These are phyloP conservation scores for Penicillium aurantiogriseum DNA, from an alignment of 2,329 filamentous ascomycete species.

Conservation along the genomic window DNA sequence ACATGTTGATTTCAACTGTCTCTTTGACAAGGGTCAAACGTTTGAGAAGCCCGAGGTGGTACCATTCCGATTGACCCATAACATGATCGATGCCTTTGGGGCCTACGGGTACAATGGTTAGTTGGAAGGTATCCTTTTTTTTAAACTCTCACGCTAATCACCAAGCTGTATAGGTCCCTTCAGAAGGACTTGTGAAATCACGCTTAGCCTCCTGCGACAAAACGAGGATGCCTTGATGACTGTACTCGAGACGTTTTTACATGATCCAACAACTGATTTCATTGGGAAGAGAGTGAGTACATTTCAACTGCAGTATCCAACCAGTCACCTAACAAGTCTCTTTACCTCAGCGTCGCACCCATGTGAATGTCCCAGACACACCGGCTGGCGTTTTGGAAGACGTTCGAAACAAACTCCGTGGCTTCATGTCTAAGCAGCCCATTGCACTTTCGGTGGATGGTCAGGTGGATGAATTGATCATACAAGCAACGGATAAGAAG, in stretches of 20 bases:
- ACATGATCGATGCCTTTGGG: constrained; percentile 97
- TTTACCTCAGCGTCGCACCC: constrained; percentile 48
- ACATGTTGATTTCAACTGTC: constrained; percentile 98
- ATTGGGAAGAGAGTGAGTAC: constrained; percentile 64
- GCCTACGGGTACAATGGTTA: constrained; percentile 81
- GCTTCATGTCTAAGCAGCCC: constrained; percentile 78
- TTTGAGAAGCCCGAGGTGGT: constrained; percentile 94
- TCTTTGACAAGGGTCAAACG: constrained; percentile 96
- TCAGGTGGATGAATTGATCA: constrained; percentile 93
- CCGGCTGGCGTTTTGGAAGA: constrained; percentile 82
- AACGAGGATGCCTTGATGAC: constrained; percentile 97
- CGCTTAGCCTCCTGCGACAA: constrained; percentile 76
- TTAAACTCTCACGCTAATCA: constrained; percentile 1
- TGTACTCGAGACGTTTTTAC: constrained; percentile 92
- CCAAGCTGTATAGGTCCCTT: constrained; percentile 63
- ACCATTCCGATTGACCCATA: constrained; percentile 94
- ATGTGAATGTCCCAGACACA: constrained; percentile 59
- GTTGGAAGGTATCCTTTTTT: constrained; percentile 1
- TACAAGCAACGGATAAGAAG: constrained; percentile 74
- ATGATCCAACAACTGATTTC: constrained; percentile 93
- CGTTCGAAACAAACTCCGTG: constrained; percentile 81
- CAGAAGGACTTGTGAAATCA: constrained; percentile 84
- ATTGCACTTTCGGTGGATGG: constrained; percentile 94
- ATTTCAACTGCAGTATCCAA: not conserved
- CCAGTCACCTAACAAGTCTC: not conserved